Base-by-base conservation (phyloP, 148 eudicot genomes). In the Nepenthes mirabilis region DNA sequence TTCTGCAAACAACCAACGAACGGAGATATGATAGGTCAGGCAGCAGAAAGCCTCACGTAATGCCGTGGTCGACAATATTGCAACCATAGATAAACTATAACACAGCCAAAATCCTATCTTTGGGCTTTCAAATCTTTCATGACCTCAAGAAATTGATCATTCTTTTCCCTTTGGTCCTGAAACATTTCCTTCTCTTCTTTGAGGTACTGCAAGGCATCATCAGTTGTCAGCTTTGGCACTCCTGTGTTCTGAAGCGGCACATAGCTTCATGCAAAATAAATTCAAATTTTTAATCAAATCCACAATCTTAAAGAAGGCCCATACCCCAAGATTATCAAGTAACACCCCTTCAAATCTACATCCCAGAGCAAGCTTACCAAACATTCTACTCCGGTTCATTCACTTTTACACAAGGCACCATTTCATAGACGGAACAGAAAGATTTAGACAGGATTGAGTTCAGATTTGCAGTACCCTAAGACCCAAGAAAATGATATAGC, bases 91-190 rank as follows among this genome's bases (percentile, higher is more conserved):
- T 34, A 14, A 43, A 37, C n/a, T 45, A 66, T 56, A 50, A 62
- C 32, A 60, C 33, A 64, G 23, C 43, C 43, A 68, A 67, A 55
- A 67, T 0, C 48, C 35, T 69, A 93, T 96, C 91, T 82, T 77
- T 86, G 95, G 55, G 87, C 96, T 76, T 93, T 93, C 56, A 93
- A 93, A 74, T 89, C 91, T 76, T 93, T 93, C 99, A 93, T 86
- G 43, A 93, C 95, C 72, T 93, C 99, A 68, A 93, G 99, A 62
- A 94, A 94, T 73, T 82, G 83, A 14, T 86, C 93, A 73, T 94
- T 89, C 64, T 89, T 94, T 32, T 89, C 99, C 70, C 89, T 79
- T 72, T 86, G 90, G 64, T 86, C 88, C 70, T 79, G 85, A 67
- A 94, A 93, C 85, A 83, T 82, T 56, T 93, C 96, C 80, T 93